Evolutionary conservation across 129 eudicot genomes (phyloP).

Genomic region (Glebionis coronaria): DNA sequence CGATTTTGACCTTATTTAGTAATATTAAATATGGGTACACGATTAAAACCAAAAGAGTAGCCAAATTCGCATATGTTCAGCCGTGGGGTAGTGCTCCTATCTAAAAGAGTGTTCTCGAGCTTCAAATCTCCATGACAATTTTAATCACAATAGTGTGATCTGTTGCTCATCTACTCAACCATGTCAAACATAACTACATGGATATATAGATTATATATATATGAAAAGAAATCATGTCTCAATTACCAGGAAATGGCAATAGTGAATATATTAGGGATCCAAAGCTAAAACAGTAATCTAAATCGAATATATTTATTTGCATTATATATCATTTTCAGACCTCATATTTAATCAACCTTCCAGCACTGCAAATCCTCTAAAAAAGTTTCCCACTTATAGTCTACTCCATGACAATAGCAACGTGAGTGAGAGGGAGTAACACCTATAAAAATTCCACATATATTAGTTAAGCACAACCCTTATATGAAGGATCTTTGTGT

Average conservation of each 20-base stretch:
- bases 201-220: neutral
- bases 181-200: neutral
- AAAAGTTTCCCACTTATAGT: no score
- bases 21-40: neutral
- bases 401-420: conserved; percentile 96
- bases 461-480: neutral
- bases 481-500: no score
- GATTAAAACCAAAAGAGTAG: conserved; percentile 72
- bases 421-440: conserved; percentile 83
- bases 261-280: conserved; percentile 36
- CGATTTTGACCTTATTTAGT: neutral
- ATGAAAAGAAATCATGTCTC: neutral
- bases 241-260: conserved; percentile 84
- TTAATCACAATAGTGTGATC: conserved; percentile 46
- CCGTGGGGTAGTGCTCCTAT: conserved; percentile 96
- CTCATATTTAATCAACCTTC: conserved; percentile 97
- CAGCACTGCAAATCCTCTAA: no score
- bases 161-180: conserved; percentile 1
- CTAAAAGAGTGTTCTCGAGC: conserved; percentile 91
- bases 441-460: conserved; percentile 39
- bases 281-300: no score
- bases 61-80: conserved; percentile 97
- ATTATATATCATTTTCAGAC: conserved; percentile 24
- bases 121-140: conserved; percentile 93
- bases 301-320: neutral